These are phyloP conservation scores for Erodium trifolium DNA, from an alignment of 441 rosid genomes.

Conservation along the genomic window DNA sequence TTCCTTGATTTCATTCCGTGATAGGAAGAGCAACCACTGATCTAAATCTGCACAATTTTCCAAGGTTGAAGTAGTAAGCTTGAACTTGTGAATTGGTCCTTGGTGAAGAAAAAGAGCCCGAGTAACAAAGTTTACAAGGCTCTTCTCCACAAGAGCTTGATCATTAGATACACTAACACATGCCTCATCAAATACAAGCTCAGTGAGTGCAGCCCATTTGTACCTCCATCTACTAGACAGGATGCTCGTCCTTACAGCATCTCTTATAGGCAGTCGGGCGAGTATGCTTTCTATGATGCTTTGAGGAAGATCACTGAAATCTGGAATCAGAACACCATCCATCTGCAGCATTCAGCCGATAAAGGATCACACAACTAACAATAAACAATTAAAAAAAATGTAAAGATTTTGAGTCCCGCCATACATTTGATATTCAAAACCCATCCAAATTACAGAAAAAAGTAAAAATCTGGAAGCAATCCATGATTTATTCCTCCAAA, in stretches of 20 bases:
- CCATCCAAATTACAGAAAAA: background rate
- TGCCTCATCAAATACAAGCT: conserved; percentile 59
- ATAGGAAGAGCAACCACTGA: conserved; percentile 91
- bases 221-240: conserved; percentile 77
- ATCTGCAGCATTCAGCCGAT: conserved; percentile 22
- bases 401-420: background rate
- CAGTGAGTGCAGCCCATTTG: conserved; percentile 58
- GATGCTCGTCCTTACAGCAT: conserved; percentile 64
- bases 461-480: too few species aligned
- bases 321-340: conserved; percentile 36
- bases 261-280: conserved; percentile 52
- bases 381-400: background rate
- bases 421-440: background rate
- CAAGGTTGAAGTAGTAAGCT: conserved; percentile 50
- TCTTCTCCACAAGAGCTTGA: conserved; percentile 29
- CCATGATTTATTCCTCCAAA: too few species aligned
- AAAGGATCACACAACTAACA: background rate
- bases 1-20: conserved; percentile 59
- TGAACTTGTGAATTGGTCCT: conserved; percentile 85
- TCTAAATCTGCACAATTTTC: conserved; percentile 71
- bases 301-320: conserved; percentile 56
- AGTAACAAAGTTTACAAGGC: conserved; percentile 55
- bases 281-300: conserved; percentile 69
- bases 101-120: conserved; percentile 72
- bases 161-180: conserved; percentile 36